phyloP scores from a whole-genome alignment of 257 asterid species.

The Solanum medicagineum region DNA sequence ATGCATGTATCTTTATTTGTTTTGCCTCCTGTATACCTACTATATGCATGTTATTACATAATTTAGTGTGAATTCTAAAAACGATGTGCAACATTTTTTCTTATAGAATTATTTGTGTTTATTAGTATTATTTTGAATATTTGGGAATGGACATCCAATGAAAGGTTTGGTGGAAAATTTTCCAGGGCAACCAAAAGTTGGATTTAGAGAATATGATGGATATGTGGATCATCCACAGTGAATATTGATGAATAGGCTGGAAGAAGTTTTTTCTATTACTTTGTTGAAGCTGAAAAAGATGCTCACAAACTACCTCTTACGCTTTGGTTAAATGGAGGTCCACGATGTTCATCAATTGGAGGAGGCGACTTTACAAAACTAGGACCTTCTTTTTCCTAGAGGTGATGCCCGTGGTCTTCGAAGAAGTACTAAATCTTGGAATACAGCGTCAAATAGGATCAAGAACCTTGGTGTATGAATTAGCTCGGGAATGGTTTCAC shows the following conservation, averaged over 20 bases:
- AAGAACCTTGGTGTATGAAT: too few species aligned
- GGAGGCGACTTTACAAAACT: too few species aligned
- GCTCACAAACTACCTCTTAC: slow-evolving; percentile 14
- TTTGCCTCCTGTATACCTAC: too few species aligned
- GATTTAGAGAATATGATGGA: slow-evolving; percentile 19
- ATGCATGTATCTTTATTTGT: too few species aligned
- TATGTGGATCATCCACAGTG: not conserved
- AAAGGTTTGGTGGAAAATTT: slow-evolving; percentile 10
- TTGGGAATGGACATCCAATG: slow-evolving; percentile 1
- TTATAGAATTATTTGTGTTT: not conserved
- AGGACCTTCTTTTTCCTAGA: slow-evolving; percentile 23
- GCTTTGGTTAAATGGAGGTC: slow-evolving; percentile 34
- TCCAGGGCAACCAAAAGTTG: slow-evolving; percentile 25
- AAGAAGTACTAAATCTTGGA: slow-evolving; percentile 19
- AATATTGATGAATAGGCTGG: slow-evolving; percentile 17
- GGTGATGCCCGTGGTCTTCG: slow-evolving; percentile 28
- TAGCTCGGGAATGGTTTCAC: too few species aligned
- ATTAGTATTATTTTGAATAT: not conserved
- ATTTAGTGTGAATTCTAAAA: too few species aligned
- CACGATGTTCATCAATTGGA: too few species aligned
- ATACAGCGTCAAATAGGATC: too few species aligned
- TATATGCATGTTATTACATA: too few species aligned
- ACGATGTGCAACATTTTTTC: not conserved
- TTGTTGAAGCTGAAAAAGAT: slow-evolving; percentile 24
- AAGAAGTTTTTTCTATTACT: slow-evolving; percentile 26